Conservation (phyloP, 176 grass and related monocot genomes). For the Oryza glaberrima region DNA sequence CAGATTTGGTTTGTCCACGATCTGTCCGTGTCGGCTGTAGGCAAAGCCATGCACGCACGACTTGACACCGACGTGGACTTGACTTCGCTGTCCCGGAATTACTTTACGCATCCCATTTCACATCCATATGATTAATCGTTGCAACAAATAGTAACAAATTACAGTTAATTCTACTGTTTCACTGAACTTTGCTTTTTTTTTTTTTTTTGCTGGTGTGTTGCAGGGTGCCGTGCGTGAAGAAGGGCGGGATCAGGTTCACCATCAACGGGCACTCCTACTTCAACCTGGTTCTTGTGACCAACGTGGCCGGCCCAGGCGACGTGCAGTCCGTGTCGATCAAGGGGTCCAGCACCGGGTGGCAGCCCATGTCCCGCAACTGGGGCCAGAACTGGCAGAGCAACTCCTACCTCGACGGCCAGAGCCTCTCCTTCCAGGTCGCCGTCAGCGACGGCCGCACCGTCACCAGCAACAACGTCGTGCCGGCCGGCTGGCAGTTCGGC, state of each 20-base stretch:
- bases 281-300: constrained; percentile 85
- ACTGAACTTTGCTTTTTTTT: background rate
- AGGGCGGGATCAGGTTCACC: constrained; percentile 91
- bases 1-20: background rate
- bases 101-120: constrained; percentile 19
- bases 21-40: background rate
- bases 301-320: constrained; percentile 85
- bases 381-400: constrained; percentile 99
- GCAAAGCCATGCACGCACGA: constrained; percentile 26
- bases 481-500: constrained; percentile 76
- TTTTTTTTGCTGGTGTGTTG: background rate
- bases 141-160: no score
- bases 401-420: constrained; percentile 70
- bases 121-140: no score
- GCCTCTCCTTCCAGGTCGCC: constrained; percentile 78
- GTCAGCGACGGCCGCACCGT: constrained; percentile 73
- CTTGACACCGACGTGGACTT: background rate
- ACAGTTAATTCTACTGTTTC: background rate
- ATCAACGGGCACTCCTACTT: constrained; percentile 95
- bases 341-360: constrained; percentile 71
- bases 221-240: constrained; percentile 88
- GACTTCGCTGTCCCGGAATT: background rate
- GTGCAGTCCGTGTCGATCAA: constrained; percentile 76
- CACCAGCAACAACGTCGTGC: constrained; percentile 59
- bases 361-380: constrained; percentile 87